Evolutionary conservation across 2,329 filamentous ascomycete genomes (phyloP).

Genomic region (Alternaria novae-zelandiae): DNA sequence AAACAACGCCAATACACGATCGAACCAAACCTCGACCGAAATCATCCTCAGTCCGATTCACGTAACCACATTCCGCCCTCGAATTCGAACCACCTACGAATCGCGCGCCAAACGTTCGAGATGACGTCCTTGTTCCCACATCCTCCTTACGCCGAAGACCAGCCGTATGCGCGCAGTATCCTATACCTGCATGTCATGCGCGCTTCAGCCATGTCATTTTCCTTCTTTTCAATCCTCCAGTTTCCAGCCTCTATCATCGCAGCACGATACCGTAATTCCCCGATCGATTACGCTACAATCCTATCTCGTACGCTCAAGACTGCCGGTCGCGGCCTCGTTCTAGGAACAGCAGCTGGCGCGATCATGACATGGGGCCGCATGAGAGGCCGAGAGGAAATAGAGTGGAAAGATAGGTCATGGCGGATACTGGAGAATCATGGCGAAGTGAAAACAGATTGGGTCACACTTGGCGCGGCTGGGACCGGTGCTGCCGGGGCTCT

Average conservation of each 20-base stretch:
- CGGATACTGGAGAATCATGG: conserved; percentile 62
- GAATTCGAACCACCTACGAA: neutral
- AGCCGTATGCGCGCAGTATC: conserved; percentile 61
- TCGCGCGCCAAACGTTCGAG: neutral
- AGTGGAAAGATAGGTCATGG: conserved; percentile 71
- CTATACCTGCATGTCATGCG: conserved; percentile 66
- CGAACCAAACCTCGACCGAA: neutral
- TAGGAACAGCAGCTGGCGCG: conserved; percentile 55
- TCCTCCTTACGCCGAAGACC: conserved; percentile 67
- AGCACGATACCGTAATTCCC: conserved; percentile 26
- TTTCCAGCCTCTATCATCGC: conserved; percentile 38
- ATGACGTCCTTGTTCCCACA: conserved; percentile 66
- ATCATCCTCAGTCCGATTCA: neutral
- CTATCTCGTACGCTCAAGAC: conserved; percentile 52
- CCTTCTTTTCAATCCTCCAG: conserved; percentile 55
- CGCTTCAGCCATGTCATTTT: conserved; percentile 61
- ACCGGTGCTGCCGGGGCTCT: conserved; percentile 43
- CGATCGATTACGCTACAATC: conserved; percentile 34
- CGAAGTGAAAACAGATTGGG: conserved; percentile 65
- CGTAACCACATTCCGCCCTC: neutral
- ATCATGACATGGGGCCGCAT: conserved; percentile 58
- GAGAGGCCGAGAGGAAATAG: conserved; percentile 63
- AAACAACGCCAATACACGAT: neutral
- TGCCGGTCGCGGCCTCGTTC: conserved; percentile 54
- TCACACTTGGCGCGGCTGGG: conserved; percentile 56